Percentiles rank a stretch among this genome's conserved stretches.
Conservation (phyloP, 1,284 basidiomycete genomes). For the Cronartium quercuum region DNA sequence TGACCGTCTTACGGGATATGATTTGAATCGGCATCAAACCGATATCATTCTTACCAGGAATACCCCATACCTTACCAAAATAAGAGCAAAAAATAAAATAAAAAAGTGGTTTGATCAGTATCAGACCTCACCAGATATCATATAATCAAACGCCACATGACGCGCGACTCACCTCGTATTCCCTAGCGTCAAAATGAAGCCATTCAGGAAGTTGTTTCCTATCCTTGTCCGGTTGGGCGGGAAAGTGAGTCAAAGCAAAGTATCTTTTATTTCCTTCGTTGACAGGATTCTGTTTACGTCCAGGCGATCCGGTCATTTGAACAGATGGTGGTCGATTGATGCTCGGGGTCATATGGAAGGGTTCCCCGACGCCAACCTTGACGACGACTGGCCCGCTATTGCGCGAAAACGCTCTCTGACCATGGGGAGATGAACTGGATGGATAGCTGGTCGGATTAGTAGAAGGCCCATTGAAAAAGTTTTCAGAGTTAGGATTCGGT, state of each 20-base stretch:
- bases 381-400: conserved; percentile 1
- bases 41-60: conserved; percentile 26
- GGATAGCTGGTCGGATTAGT: conserved; percentile 1
- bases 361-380: conserved; percentile 28
- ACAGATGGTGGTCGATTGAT: not conserved
- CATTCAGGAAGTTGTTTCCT: conserved; percentile 33
- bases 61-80: conserved; percentile 29
- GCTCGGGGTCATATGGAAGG: conserved; percentile 36
- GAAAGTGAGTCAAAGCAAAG: conserved; percentile 22
- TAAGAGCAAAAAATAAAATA: not conserved
- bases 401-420: not conserved
- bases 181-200: conserved; percentile 36
- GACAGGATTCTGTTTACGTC: not conserved
- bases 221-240: conserved; percentile 6
- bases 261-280: not conserved
- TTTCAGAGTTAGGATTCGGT: not conserved
- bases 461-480: not conserved
- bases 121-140: not conserved
- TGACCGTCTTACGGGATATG: conserved; percentile 11
- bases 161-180: conserved; percentile 18
- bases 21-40: conserved; percentile 34
- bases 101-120: not conserved
- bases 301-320: not conserved
- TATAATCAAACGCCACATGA: not conserved
- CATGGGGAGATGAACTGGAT: not conserved